phyloP scores from a whole-genome alignment of 2,329 filamentous ascomycete species.

The Hirsutella minnesotensis region DNA sequence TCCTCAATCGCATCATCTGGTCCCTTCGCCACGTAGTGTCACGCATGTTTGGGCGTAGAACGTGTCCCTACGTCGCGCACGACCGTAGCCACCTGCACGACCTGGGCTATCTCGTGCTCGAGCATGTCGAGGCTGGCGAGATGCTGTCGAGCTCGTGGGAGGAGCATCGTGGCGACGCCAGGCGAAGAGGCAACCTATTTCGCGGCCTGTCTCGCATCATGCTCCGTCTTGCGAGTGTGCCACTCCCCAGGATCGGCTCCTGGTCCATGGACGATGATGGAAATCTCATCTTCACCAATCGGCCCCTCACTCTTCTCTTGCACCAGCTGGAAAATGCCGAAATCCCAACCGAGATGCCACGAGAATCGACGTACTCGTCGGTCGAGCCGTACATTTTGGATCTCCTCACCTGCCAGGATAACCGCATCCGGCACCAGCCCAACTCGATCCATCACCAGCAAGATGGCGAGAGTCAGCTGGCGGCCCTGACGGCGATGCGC shows the following conservation, averaged over 20 bases:
- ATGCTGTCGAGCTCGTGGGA: constrained; percentile 10
- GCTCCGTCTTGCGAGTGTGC: constrained; percentile 14
- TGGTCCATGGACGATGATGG: constrained; percentile 14
- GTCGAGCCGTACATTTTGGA: constrained; percentile 18
- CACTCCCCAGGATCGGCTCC: constrained; percentile 16
- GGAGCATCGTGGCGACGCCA: constrained; percentile 3
- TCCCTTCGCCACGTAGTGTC: background rate
- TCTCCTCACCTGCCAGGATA: constrained; percentile 22
- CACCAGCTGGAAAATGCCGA: constrained; percentile 21
- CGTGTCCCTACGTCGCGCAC: background rate
- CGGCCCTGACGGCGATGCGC: constrained; percentile 17
- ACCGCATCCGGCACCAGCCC: constrained; percentile 19
- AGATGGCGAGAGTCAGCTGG: constrained; percentile 18
- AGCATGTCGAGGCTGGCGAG: constrained; percentile 1
- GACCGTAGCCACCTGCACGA: background rate
- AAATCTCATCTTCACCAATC: constrained; percentile 20
- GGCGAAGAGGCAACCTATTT: constrained; percentile 13
- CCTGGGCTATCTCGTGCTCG: background rate
- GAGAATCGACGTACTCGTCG: constrained; percentile 19
- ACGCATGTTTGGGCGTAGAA: background rate
- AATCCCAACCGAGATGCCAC: constrained; percentile 20
- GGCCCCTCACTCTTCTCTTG: constrained; percentile 20
- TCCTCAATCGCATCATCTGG: background rate
- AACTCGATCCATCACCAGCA: constrained; percentile 17
- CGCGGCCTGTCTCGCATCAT: constrained; percentile 15